Evolutionary conservation across 2,329 filamentous ascomycete species (phyloP), one percentile per base, ranked within the genome.

Genomic region (Botryotinia globosa): DNA sequence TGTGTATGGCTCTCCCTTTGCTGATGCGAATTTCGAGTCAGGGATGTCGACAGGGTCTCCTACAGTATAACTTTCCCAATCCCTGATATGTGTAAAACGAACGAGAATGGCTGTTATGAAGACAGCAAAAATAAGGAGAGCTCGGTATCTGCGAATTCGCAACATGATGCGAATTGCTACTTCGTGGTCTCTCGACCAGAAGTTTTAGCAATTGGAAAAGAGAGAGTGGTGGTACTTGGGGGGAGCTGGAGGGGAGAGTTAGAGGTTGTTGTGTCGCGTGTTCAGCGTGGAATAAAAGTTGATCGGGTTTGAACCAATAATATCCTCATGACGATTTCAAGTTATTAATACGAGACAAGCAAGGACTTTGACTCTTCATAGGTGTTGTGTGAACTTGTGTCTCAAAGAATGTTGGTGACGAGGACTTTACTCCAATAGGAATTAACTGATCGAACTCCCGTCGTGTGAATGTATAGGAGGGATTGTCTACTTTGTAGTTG

Each of bases 61-160:
- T 58, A 73, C 62, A 42, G 64, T 51, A 56, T 73, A 71, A 39
- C 67, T 71, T 58, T 73, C 71, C 75, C 74, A 76, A 61, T 77
- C 66, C 39, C 69, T 63, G 39, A 73, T 72, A 37, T 73, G 73
- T 56, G 68, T 72, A 63, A 77, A 74, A 45, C 76, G 74, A 69
- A 77, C 29, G n/a, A 78, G 44, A 44, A 77, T 61, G 16, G 75
- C 34, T 25, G 74, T 74, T 34, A 71, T 67, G 25, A 77, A 51
- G 25, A 71, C 72, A 37, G 77, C 77, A 73, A 78, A 74, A 25
- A 75, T 59, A 34, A 78, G 69, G 67, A 90, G 89, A 73, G 89
- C 83, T 73, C 90, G 87, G 78, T 90, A 90, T 79, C 89, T 85
- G 77, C 90, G 82, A 75, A 87, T 84, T 69, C 90, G 87, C 73